Evolutionary conservation across 1,284 basidiomycete genomes (phyloP).

Genomic region (Polyporus tsugae): DNA sequence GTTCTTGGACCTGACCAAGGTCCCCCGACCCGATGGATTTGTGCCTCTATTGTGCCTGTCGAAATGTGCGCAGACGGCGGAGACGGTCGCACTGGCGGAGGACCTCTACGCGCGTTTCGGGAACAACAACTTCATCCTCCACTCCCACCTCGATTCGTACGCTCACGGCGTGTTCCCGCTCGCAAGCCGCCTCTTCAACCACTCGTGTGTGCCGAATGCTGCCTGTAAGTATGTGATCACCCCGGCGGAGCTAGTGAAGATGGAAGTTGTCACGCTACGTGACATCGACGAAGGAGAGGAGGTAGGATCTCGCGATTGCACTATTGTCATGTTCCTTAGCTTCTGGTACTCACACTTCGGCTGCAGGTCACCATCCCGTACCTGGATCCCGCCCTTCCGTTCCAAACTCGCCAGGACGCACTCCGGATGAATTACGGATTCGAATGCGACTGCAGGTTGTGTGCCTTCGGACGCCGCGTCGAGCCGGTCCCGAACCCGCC

Average conservation of each 20-base stretch:
- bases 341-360: not conserved
- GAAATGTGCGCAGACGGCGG: conserved; percentile 16
- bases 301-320: conserved; percentile 47
- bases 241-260: conserved; percentile 48
- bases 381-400: conserved; percentile 72
- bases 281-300: conserved; percentile 67
- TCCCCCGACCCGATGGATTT: conserved; percentile 40
- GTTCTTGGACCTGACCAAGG: conserved; percentile 62
- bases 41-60: conserved; percentile 38
- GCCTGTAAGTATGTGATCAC: conserved; percentile 64
- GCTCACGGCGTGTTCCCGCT: conserved; percentile 78
- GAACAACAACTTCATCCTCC: conserved; percentile 81
- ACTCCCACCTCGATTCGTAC: conserved; percentile 70
- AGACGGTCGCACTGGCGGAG: conserved; percentile 36
- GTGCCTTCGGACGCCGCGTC: conserved; percentile 50
- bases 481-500: conserved; percentile 50
- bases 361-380: conserved; percentile 75
- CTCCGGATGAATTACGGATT: conserved; percentile 73
- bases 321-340: not conserved
- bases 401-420: conserved; percentile 64
- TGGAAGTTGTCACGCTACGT: conserved; percentile 70
- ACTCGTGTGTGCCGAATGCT: conserved; percentile 79
- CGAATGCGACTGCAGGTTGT: conserved; percentile 66
- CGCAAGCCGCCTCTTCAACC: conserved; percentile 79
- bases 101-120: conserved; percentile 65